Evolutionary conservation across 2,329 filamentous ascomycete species (phyloP).

Genomic region (Verticillium nubilum): DNA sequence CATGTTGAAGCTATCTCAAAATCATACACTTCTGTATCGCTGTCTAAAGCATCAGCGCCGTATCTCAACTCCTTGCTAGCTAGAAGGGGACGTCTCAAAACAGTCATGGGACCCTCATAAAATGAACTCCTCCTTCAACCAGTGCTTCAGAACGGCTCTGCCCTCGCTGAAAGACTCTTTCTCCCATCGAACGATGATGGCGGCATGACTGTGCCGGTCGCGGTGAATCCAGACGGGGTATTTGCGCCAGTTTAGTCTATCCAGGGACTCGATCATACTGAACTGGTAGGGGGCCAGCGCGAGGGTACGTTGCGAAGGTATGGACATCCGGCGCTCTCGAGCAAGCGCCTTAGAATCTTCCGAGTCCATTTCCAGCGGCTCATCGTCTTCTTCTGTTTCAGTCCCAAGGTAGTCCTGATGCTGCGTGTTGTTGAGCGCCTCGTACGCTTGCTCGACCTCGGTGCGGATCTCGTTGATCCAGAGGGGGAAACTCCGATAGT

Average conservation of each 20-base stretch:
- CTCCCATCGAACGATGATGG: constrained; percentile 75
- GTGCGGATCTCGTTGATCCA: constrained; percentile 70
- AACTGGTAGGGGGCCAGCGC: constrained; percentile 79
- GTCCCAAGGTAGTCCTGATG: constrained; percentile 64
- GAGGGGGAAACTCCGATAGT: constrained; percentile 67
- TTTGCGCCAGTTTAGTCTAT: constrained; percentile 60
- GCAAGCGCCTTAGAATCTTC: constrained; percentile 32
- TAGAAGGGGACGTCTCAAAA: too few relatives aligned
- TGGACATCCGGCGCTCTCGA: constrained; percentile 34
- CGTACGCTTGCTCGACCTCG: constrained; percentile 73
- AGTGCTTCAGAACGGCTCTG: constrained; percentile 72
- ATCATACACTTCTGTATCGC: too few relatives aligned
- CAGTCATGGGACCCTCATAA: too few relatives aligned
- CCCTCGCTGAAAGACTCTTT: constrained; percentile 70
- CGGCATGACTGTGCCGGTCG: constrained; percentile 76
- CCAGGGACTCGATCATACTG: constrained; percentile 72
- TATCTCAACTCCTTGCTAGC: too few relatives aligned
- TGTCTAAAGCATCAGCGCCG: too few relatives aligned
- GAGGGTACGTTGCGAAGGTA: constrained; percentile 58
- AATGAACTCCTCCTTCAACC: constrained; percentile 70
- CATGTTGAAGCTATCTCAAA: too few relatives aligned
- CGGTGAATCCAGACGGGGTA: constrained; percentile 72
- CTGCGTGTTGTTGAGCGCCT: constrained; percentile 64
- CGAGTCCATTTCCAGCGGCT: constrained; percentile 23
- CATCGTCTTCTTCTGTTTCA: constrained; percentile 44